These are phyloP conservation scores for Hypoxylon rubiginosum DNA, from an alignment of 2,329 filamentous ascomycete genomes.

Conservation along the genomic window DNA sequence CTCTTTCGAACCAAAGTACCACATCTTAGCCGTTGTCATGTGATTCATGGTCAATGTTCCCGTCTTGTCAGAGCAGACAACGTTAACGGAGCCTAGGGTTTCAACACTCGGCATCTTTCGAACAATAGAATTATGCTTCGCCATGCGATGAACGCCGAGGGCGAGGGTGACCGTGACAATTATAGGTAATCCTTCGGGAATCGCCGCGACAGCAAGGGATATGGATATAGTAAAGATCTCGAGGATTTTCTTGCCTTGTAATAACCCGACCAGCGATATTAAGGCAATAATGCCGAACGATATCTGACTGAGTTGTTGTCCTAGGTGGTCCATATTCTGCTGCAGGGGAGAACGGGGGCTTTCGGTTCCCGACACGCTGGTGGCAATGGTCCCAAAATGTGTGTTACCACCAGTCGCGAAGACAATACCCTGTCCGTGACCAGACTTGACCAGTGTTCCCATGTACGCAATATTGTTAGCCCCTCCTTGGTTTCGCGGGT, in stretches of 20 bases:
- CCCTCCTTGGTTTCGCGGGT: conserved; percentile 78
- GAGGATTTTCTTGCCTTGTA: conserved; percentile 88
- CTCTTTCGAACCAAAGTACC: conserved; percentile 82
- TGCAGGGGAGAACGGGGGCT: conserved; percentile 95
- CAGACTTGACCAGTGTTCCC: conserved; percentile 95
- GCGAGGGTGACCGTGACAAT: conserved; percentile 98
- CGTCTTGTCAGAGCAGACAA: conserved; percentile 99
- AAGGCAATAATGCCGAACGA: conserved; percentile 95
- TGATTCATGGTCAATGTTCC: conserved; percentile 96
- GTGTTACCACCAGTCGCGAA: conserved; percentile 94
- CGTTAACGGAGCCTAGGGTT: conserved; percentile 97
- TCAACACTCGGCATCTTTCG: conserved; percentile 96
- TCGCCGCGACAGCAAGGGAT: conserved; percentile 94
- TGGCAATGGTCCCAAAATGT: conserved; percentile 95
- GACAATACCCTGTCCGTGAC: conserved; percentile 96
- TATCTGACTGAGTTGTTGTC: conserved; percentile 95
- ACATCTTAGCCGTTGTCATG: conserved; percentile 97
- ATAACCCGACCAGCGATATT: conserved; percentile 90
- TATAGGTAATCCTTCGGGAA: conserved; percentile 95
- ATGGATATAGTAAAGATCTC: conserved; percentile 99
- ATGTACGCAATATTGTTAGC: conserved; percentile 96
- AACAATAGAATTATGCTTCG: conserved; percentile 93
- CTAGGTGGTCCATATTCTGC: conserved; percentile 96
- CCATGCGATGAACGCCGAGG: conserved; percentile 96
- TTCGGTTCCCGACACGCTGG: conserved; percentile 93